Evolutionary conservation across 768 basidiomycete species (phyloP), one percentile per base, ranked within the genome.

Genomic region (Infundibulicybe gibba): DNA sequence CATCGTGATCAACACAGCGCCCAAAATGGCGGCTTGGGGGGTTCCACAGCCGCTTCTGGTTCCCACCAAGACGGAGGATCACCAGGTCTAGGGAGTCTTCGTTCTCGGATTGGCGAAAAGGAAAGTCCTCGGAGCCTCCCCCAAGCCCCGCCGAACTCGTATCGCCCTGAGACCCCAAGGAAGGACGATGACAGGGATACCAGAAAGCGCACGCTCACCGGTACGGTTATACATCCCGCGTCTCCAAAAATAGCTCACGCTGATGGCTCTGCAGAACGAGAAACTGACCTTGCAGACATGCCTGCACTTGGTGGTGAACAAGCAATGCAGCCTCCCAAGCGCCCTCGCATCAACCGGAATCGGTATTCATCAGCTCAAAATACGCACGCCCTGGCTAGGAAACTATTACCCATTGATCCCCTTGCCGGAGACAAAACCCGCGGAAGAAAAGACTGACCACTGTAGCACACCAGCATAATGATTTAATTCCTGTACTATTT

Each of bases 171-270:
- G 32, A 41, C 60, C 41, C 62, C 65, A 37, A 60, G 69, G 46
- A 73, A 73, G 51, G 83, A 87, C 9, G 85, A 88, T 14, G 84
- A 85, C 21, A 77, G 81, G 41, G 85, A 87, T 50, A 70, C 60
- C 48, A 71, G 85, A 58, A 91, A 91, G 66, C 77, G 88, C 46
- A 79, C 81, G 17, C 64, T 72, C 31, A 79, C 84, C 60, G 89
- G 88, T 87, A 66, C 20, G 41, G 25, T 34, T 14, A 14, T 14
- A 13, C 19, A 38, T 42, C 17, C 35, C 35, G 31, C 42, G 32
- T 43, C 14, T 32, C 40, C 37, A 41, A 49, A 44, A 15, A 32
- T 54, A 8, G 12, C 19, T 40, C 48, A 25, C 49, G 50, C 32
- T 40, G 14, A 38, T 21, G 40, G 41, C 43, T 15, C 41, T 49